Conservation (phyloP, 2,329 filamentous ascomycete species). For the Ceratocystis diversiconidia region DNA sequence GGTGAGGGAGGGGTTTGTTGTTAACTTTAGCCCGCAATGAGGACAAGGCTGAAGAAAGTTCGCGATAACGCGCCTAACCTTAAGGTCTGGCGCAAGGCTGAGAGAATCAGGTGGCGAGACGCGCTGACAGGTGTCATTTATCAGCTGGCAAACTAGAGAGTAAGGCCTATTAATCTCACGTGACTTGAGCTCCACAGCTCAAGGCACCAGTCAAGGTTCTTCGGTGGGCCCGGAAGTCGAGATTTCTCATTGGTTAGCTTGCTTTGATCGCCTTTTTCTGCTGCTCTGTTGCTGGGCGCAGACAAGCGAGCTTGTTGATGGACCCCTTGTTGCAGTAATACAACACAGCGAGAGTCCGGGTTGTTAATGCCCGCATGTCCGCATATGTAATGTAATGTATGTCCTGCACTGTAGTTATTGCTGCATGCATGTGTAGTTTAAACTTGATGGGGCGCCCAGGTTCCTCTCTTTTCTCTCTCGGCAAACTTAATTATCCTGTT, state of each 20-base stretch:
- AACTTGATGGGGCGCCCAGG: background rate
- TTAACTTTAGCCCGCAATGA: background rate
- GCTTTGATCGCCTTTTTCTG: background rate
- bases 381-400: background rate
- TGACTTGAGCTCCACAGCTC: too few species aligned
- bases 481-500: background rate
- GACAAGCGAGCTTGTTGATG: background rate
- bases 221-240: constrained; percentile 8
- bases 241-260: background rate
- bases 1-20: background rate
- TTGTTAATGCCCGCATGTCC: background rate
- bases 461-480: background rate
- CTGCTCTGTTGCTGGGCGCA: background rate
- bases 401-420: background rate
- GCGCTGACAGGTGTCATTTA: fast-evolving
- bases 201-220: background rate
- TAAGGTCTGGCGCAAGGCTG: too few species aligned
- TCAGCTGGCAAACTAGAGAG: background rate
- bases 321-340: background rate
- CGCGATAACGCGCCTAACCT: background rate
- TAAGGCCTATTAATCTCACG: background rate
- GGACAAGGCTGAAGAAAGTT: constrained; percentile 6
- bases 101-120: too few species aligned
- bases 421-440: background rate
- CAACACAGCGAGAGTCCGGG: background rate